A percentile compares a stretch with the other conserved stretches of the same genome.
Evolutionary conservation across 805 yeast species (phyloP).

Genomic region (Starmerella kuoi): DNA sequence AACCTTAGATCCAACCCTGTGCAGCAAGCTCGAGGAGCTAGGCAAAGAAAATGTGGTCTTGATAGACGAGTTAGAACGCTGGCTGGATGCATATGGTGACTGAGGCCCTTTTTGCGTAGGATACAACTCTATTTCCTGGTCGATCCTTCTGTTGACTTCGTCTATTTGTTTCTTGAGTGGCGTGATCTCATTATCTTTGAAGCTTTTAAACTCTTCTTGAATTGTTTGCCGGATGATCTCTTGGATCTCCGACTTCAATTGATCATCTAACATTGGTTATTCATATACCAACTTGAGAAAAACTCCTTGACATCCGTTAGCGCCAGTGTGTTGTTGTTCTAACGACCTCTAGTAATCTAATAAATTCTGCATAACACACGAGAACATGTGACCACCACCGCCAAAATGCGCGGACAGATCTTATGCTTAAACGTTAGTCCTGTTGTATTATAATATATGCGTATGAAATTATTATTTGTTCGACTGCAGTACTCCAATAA

Average conservation of each 20-base stretch:
- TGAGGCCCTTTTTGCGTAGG: background rate
- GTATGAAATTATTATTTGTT: too few relatives aligned
- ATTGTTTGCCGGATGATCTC: slow-evolving; percentile 10
- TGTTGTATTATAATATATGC: too few relatives aligned
- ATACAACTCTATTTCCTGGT: slow-evolving; percentile 7
- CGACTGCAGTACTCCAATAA: too few relatives aligned
- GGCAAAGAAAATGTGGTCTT: background rate
- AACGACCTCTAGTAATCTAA: too few relatives aligned
- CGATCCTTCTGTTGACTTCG: slow-evolving; percentile 1
- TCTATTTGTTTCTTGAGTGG: slow-evolving; percentile 9
- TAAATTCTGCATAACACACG: too few relatives aligned
- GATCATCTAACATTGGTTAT: background rate
- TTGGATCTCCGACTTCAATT: slow-evolving; percentile 4
- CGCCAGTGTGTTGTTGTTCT: too few relatives aligned
- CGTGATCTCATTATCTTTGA: slow-evolving; percentile 11
- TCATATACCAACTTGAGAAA: too few relatives aligned
- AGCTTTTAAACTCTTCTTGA: slow-evolving; percentile 11
- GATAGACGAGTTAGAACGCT: background rate
- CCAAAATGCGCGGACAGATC: too few relatives aligned
- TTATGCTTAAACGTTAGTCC: too few relatives aligned
- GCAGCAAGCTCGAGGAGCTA: slow-evolving; percentile 9
- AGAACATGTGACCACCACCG: too few relatives aligned
- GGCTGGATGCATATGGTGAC: background rate
- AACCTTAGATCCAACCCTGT: slow-evolving; percentile 15
- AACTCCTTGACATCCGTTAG: too few relatives aligned